phyloP scores from a whole-genome alignment of 176 grass and related monocot species.

The Triticum turgidum region DNA sequence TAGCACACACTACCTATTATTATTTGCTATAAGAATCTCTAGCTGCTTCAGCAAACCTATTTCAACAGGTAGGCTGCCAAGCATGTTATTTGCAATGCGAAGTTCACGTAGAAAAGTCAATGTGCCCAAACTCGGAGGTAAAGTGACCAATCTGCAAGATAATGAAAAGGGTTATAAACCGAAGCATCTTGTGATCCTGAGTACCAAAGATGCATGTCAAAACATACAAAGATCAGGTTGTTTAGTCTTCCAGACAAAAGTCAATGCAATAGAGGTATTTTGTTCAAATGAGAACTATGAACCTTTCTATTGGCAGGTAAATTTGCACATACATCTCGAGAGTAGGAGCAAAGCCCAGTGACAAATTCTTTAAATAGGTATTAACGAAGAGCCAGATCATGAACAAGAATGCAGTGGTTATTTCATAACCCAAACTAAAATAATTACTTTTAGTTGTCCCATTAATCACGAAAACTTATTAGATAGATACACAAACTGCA shows the following conservation, averaged over 20 bases:
- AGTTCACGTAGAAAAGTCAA: conserved; percentile 72
- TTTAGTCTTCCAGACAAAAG: neutral
- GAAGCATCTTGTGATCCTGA: conserved; percentile 11
- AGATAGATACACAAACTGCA: neutral
- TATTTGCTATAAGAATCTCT: conserved; percentile 70
- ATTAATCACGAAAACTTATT: conserved; percentile 12
- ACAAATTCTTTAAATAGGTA: neutral
- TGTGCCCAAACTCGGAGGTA: conserved; percentile 62
- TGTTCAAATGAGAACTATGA: neutral
- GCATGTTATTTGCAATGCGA: conserved; percentile 69
- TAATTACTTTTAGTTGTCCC: neutral
- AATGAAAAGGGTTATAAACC: conserved; percentile 1
- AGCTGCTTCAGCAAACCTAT: conserved; percentile 77
- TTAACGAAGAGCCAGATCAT: neutral
- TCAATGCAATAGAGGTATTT: neutral
- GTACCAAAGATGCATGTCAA: conserved; percentile 5
- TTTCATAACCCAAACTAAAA: conserved; percentile 1
- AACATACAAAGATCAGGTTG: neutral
- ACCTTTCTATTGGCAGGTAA: neutral
- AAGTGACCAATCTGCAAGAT: conserved; percentile 68
- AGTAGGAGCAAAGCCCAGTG: neutral
- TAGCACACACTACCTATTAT: conserved; percentile 67
- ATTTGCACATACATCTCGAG: conserved; percentile 8
- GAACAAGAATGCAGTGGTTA: neutral
- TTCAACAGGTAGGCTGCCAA: conserved; percentile 69